Evolutionary conservation across 1,139 yeast genomes (phyloP).

Genomic region (Yamadazyma diospyri): DNA sequence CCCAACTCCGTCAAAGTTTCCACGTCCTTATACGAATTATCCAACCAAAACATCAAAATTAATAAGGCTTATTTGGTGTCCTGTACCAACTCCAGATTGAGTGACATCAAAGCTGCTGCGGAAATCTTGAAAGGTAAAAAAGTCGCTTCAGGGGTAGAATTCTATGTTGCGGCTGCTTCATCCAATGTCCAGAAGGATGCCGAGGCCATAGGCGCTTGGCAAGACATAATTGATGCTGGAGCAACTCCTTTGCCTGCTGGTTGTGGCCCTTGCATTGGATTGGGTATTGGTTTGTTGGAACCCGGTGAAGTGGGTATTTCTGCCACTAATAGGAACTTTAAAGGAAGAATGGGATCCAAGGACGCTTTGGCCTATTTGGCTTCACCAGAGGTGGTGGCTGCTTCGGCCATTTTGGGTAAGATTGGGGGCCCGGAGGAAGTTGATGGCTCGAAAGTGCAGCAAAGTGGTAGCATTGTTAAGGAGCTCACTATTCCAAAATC

Average conservation of each 20-base stretch:
- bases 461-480: slow-evolving; percentile 45
- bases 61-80: slow-evolving; percentile 97
- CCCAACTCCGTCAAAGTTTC: slow-evolving; percentile 96
- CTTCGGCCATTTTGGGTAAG: slow-evolving; percentile 90
- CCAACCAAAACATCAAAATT: slow-evolving; percentile 69
- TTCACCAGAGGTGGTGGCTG: slow-evolving; percentile 97
- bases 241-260: slow-evolving; percentile 96
- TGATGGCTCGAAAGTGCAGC: slow-evolving; percentile 51
- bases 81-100: slow-evolving; percentile 90
- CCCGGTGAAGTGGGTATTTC: slow-evolving; percentile 98
- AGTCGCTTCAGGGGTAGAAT: slow-evolving; percentile 85
- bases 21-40: slow-evolving; percentile 69
- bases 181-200: slow-evolving; percentile 91
- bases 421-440: slow-evolving; percentile 92
- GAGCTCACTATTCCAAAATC: slow-evolving; percentile 36
- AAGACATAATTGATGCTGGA: slow-evolving; percentile 83
- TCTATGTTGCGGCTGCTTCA: slow-evolving; percentile 97
- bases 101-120: slow-evolving; percentile 95
- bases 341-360: slow-evolving; percentile 98
- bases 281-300: slow-evolving; percentile 88
- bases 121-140: slow-evolving; percentile 74
- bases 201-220: slow-evolving; percentile 88
- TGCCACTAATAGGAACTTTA: slow-evolving; percentile 96
- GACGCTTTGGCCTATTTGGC: slow-evolving; percentile 96
- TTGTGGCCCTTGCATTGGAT: slow-evolving; percentile 98